Evolutionary conservation across 1,139 yeast species (phyloP).

Genomic region (Yamadazyma membranifaciens): DNA sequence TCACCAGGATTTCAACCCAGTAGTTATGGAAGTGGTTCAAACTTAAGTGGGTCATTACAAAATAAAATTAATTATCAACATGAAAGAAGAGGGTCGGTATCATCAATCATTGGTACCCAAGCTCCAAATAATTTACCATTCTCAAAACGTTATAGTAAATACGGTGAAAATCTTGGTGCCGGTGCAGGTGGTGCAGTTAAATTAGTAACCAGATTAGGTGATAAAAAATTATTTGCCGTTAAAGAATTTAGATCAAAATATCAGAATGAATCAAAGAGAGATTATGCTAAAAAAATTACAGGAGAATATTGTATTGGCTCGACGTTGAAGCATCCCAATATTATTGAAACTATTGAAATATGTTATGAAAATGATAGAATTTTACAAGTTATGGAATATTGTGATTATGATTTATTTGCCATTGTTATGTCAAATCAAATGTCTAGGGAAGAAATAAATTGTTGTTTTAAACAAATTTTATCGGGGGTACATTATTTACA

Average conservation of each 20-base stretch:
- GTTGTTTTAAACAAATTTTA: conserved; percentile 86
- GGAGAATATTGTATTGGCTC: conserved; percentile 96
- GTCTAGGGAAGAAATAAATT: conserved; percentile 81
- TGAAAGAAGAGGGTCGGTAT: conserved; percentile 42
- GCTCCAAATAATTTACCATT: conserved; percentile 48
- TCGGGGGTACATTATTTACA: conserved; percentile 83
- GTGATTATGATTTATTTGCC: conserved; percentile 90
- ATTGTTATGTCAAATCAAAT: conserved; percentile 94
- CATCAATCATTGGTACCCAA: conserved; percentile 21
- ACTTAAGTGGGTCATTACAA: conserved; percentile 20
- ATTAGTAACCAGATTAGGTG: conserved; percentile 65
- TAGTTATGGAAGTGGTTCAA: conserved; percentile 13
- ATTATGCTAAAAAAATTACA: conserved; percentile 89
- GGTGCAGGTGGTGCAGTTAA: conserved; percentile 96
- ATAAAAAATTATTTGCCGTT: conserved; percentile 80
- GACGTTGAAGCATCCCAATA: conserved; percentile 85
- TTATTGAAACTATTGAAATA: conserved; percentile 87
- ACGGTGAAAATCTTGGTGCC: conserved; percentile 87
- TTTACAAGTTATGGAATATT: conserved; percentile 91
- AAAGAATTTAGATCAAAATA: conserved; percentile 84
- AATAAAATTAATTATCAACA: conserved; percentile 30
- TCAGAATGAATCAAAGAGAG: conserved; percentile 74
- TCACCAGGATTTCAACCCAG: conserved; percentile 24
- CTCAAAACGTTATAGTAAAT: conserved; percentile 74
- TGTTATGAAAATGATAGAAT: conserved; percentile 86